These are phyloP conservation scores for Salix caprea DNA, from an alignment of 345 rosid species.

Conservation along the genomic window DNA sequence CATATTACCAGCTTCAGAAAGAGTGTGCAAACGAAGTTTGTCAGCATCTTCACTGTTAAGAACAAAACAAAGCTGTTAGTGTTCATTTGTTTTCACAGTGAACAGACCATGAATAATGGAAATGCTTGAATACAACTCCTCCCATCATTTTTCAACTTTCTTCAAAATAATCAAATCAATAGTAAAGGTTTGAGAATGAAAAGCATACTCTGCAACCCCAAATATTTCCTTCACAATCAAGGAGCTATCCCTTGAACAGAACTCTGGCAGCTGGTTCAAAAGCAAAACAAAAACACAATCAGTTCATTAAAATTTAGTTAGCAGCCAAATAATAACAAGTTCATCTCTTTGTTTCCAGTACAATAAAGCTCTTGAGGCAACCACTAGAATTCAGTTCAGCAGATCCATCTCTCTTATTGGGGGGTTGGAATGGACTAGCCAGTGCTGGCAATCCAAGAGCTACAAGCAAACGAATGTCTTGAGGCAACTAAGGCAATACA, in stretches of 20 bases:
- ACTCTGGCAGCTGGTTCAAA: constrained; percentile 74
- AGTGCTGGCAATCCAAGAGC: background rate
- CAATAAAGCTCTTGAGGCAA: background rate
- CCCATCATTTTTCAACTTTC: background rate
- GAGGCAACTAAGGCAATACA: background rate
- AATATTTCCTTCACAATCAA: constrained; percentile 84
- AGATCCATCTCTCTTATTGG: background rate
- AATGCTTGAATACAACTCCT: background rate
- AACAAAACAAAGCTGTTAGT: background rate
- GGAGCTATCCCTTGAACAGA: constrained; percentile 72
- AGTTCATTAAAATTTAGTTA: background rate
- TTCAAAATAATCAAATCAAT: background rate
- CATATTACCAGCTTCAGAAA: constrained; percentile 76
- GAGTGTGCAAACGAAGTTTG: constrained; percentile 67
- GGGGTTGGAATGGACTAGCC: background rate
- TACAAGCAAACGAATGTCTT: background rate
- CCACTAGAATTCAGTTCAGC: background rate
- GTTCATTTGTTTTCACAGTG: background rate
- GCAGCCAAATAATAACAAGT: background rate
- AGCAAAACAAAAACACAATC: constrained; percentile 11
- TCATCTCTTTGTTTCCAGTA: background rate
- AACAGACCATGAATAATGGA: background rate
- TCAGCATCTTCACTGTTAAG: constrained; percentile 72
- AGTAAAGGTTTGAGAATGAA: background rate
- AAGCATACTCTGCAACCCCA: constrained; percentile 83